A percentile compares a stretch with the other conserved stretches of the same genome.
These are phyloP conservation scores for Obba rivulosa DNA, from an alignment of 768 basidiomycete species.

Conservation along the genomic window DNA sequence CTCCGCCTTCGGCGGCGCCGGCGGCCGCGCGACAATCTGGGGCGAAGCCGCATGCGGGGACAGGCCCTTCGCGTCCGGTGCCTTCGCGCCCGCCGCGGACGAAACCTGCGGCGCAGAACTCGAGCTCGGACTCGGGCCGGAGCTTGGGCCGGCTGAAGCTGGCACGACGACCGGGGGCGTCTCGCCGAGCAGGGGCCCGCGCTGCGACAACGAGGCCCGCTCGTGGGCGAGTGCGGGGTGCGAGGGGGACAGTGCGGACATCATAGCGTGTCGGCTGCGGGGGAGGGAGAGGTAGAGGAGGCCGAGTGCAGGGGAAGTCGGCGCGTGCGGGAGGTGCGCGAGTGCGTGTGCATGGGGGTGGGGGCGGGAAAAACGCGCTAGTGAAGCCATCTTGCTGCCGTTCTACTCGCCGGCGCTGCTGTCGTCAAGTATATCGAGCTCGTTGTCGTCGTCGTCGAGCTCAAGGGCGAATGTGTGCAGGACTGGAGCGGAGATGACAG, in stretches of 20 bases:
- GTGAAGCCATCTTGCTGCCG: too few species aligned
- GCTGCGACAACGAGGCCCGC: constrained; percentile 10
- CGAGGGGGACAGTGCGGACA: constrained; percentile 53
- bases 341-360: too few species aligned
- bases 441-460: too few species aligned
- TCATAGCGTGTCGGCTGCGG: constrained; percentile 55
- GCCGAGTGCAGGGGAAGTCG: background rate
- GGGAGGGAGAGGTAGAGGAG: constrained; percentile 28
- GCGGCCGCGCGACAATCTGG: constrained; percentile 67
- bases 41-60: constrained; percentile 62
- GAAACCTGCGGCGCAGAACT: too few species aligned
- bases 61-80: constrained; percentile 26
- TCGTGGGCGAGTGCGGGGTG: constrained; percentile 20
- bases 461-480: too few species aligned
- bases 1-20: constrained; percentile 59
- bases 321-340: too few species aligned
- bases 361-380: too few species aligned
- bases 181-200: constrained; percentile 28
- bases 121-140: too few species aligned
- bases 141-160: constrained; percentile 10
- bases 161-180: constrained; percentile 51
- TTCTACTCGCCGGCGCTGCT: too few species aligned
- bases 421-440: too few species aligned
- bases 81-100: too few species aligned
- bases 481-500: too few species aligned